phyloP scores from a whole-genome alignment of 306 rosid species.

The Argentina anserina region DNA sequence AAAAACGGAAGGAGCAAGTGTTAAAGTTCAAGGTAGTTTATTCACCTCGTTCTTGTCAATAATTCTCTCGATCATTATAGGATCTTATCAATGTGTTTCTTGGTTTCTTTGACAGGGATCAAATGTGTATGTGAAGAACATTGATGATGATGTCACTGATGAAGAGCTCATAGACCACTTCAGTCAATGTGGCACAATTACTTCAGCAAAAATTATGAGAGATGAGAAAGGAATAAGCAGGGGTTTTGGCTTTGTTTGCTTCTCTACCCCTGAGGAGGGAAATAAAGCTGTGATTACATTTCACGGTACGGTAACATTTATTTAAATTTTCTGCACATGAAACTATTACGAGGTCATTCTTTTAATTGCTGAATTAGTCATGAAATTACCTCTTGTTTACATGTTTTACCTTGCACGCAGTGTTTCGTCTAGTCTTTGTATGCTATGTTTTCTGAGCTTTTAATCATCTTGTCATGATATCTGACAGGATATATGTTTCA shows the following conservation, averaged over 20 bases:
- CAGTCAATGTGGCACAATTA: constrained; percentile 67
- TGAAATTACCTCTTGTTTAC: background rate
- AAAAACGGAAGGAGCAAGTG: constrained; percentile 72
- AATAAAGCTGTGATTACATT: constrained; percentile 71
- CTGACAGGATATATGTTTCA: constrained; percentile 72
- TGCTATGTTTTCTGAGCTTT: background rate
- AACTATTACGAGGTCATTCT: background rate
- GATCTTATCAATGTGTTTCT: constrained; percentile 15
- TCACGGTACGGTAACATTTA: constrained; percentile 45
- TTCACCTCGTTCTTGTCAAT: constrained; percentile 15
- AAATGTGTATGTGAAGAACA: constrained; percentile 85
- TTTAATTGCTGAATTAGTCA: background rate
- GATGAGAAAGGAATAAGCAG: constrained; percentile 71
- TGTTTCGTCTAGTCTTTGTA: background rate
- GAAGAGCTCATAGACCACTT: constrained; percentile 63
- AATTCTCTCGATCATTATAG: background rate
- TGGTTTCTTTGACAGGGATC: constrained; percentile 51
- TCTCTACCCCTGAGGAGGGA: constrained; percentile 84
- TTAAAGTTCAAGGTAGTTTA: constrained; percentile 53
- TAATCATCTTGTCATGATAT: constrained; percentile 9
- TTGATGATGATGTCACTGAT: constrained; percentile 63
- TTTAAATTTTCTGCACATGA: background rate
- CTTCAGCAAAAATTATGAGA: constrained; percentile 80
- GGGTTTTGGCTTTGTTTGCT: constrained; percentile 92
- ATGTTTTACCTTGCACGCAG: background rate